These are phyloP conservation scores for Tremella yokohamensis DNA, from an alignment of 768 basidiomycete genomes.

Conservation along the genomic window DNA sequence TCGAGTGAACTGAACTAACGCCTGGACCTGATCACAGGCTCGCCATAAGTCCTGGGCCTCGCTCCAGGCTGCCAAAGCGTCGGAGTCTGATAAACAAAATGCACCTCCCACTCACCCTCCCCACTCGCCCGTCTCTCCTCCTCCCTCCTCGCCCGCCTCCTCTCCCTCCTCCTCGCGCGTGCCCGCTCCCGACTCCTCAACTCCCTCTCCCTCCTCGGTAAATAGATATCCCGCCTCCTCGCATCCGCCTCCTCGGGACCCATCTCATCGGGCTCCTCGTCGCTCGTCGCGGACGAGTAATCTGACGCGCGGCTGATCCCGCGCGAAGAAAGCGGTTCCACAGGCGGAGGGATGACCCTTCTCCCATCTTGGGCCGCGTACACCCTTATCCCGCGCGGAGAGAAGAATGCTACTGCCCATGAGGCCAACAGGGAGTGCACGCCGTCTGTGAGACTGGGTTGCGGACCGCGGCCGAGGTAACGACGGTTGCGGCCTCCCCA, in stretches of 20 bases:
- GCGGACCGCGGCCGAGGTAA: constrained; percentile 24
- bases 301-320: constrained; percentile 28
- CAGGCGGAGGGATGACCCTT: constrained; percentile 29
- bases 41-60: constrained; percentile 43
- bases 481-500: constrained; percentile 5
- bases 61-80: constrained; percentile 41
- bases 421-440: constrained; percentile 39
- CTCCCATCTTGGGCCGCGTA: constrained; percentile 36
- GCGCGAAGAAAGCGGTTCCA: constrained; percentile 26
- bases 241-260: constrained; percentile 26
- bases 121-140: constrained; percentile 9
- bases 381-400: constrained; percentile 39
- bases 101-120: constrained; percentile 40
- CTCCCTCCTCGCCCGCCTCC: constrained; percentile 9
- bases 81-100: constrained; percentile 35
- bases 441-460: constrained; percentile 28
- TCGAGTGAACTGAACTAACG: neutral
- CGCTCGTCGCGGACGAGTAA: constrained; percentile 22
- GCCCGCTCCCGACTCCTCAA: constrained; percentile 24
- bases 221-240: constrained; percentile 33
- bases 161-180: constrained; percentile 27
- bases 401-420: constrained; percentile 45
- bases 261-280: constrained; percentile 27
- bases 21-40: constrained; percentile 32
- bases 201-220: constrained; percentile 36